Evolutionary conservation across 2,329 filamentous ascomycete species (phyloP).

Genomic region (Penicillium sumatraense): DNA sequence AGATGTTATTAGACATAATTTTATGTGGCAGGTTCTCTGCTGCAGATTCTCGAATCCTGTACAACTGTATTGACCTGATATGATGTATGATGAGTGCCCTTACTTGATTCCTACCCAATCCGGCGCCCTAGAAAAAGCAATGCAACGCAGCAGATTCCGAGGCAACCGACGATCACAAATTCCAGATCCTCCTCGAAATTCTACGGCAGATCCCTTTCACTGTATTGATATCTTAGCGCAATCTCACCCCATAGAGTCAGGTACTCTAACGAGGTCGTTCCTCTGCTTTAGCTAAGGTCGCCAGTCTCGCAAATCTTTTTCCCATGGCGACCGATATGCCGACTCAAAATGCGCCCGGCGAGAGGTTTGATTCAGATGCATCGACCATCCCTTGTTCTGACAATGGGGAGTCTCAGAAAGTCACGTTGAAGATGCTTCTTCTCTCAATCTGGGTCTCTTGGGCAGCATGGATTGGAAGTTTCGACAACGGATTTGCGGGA

Average conservation of each 20-base stretch:
- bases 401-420: neutral
- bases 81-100: neutral
- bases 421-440: conserved; percentile 10
- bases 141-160: neutral
- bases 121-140: conserved; percentile 1
- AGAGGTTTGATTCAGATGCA: neutral
- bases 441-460: conserved; percentile 16
- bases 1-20: too few relatives aligned
- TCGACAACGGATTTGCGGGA: conserved; percentile 17
- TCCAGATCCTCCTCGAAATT: too few relatives aligned
- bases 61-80: neutral
- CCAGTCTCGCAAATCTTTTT: too few relatives aligned
- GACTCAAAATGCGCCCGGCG: neutral
- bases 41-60: neutral
- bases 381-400: neutral
- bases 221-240: neutral
- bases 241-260: neutral
- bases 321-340: neutral
- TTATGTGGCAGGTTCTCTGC: too few relatives aligned
- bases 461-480: conserved; percentile 15
- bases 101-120: neutral
- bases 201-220: neutral
- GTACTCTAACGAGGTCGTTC: too few relatives aligned
- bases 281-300: neutral
- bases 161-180: too few relatives aligned